phyloP scores from a whole-genome alignment of 1,284 basidiomycete species.

The Megacollybia platyphylla region DNA sequence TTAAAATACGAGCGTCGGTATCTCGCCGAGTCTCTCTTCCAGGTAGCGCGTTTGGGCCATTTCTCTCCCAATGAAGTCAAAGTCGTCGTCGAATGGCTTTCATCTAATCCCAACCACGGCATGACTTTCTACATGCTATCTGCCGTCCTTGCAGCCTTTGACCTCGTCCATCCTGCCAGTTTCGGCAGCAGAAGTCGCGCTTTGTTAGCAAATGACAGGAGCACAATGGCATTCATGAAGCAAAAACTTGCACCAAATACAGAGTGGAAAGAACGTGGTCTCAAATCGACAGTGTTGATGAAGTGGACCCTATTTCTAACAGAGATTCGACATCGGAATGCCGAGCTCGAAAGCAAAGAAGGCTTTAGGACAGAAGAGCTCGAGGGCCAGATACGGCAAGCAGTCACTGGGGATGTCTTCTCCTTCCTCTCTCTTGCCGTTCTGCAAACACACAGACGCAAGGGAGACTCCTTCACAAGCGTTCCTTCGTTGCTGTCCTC shows the following conservation, averaged over 20 bases:
- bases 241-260: conserved; percentile 36
- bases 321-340: conserved; percentile 58
- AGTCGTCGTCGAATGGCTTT: conserved; percentile 54
- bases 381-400: conserved; percentile 72
- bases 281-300: conserved; percentile 68
- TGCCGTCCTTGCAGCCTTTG: conserved; percentile 55
- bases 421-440: conserved; percentile 53
- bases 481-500: conserved; percentile 32
- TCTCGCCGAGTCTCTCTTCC: conserved; percentile 49
- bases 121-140: conserved; percentile 66
- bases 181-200: conserved; percentile 28
- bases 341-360: conserved; percentile 46
- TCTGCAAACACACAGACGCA: conserved; percentile 37
- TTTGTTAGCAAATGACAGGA: conserved; percentile 28
- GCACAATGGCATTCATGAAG: conserved; percentile 41
- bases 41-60: conserved; percentile 52
- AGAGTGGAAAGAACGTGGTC: conserved; percentile 61
- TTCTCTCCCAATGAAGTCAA: conserved; percentile 47
- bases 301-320: conserved; percentile 84
- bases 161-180: conserved; percentile 47
- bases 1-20: conserved; percentile 60
- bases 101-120: conserved; percentile 45
- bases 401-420: conserved; percentile 77
- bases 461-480: conserved; percentile 18
- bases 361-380: conserved; percentile 71